Conservation (phyloP, 352 stramenopile species). For the Phytophthora tubulina region DNA sequence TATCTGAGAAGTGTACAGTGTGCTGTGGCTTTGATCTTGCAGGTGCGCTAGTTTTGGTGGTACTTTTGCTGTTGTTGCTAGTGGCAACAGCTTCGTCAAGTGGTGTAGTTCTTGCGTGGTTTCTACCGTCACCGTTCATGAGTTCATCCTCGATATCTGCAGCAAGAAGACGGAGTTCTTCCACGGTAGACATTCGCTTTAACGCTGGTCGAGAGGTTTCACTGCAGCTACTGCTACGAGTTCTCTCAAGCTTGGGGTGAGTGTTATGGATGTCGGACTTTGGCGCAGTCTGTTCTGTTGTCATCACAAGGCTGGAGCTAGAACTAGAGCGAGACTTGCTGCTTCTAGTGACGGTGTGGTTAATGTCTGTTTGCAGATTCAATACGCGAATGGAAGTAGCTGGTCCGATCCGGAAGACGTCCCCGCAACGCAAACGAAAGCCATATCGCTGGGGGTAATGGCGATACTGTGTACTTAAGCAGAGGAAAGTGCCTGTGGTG, state of each 20-base stretch:
- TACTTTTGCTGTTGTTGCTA: background rate
- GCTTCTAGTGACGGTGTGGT: background rate
- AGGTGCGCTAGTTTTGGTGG: background rate
- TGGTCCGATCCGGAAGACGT: slow-evolving; percentile 60
- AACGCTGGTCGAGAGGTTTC: background rate
- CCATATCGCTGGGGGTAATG: slow-evolving; percentile 78
- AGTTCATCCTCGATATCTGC: slow-evolving; percentile 40
- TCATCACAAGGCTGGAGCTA: slow-evolving; percentile 8
- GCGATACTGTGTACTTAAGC: slow-evolving; percentile 71
- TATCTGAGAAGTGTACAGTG: slow-evolving; percentile 44
- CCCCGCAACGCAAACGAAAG: slow-evolving; percentile 61
- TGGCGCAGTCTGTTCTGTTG: slow-evolving; percentile 7
- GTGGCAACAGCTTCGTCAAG: background rate
- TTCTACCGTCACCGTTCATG: slow-evolving; percentile 19
- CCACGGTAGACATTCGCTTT: slow-evolving; percentile 31
- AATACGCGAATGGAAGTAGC: slow-evolving; percentile 50
- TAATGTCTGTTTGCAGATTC: slow-evolving; percentile 33
- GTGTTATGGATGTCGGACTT: background rate
- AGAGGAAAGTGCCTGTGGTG: slow-evolving; percentile 68
- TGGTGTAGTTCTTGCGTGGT: background rate
- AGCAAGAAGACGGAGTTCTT: slow-evolving; percentile 34
- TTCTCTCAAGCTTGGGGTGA: slow-evolving; percentile 15
- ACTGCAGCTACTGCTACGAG: slow-evolving; percentile 11
- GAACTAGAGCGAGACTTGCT: slow-evolving; percentile 6
- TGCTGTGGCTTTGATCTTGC: slow-evolving; percentile 1